Evolutionary conservation across 371 early-diverging fungal species (phyloP).

Genomic region (Lichtheimia ornata): DNA sequence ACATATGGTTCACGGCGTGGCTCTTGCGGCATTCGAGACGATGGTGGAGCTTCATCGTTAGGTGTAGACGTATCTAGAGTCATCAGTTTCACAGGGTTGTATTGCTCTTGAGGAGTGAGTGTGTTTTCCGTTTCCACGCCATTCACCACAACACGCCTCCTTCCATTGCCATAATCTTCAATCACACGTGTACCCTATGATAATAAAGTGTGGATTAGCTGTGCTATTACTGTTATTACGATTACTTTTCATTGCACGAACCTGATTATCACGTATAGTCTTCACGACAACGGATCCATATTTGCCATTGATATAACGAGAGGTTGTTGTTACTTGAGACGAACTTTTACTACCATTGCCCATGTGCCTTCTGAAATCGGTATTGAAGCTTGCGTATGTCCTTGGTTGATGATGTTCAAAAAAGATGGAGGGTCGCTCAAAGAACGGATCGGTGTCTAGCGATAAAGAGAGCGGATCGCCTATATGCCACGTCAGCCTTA

Average conservation of each 20-base stretch:
- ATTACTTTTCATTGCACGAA: not conserved
- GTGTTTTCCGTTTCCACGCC: conserved; percentile 32
- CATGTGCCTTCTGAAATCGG: no score
- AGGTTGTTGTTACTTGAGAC: not conserved
- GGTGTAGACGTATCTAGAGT: no score
- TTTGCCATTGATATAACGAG: conserved; percentile 33
- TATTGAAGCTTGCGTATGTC: no score
- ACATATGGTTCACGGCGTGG: no score
- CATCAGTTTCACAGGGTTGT: not conserved
- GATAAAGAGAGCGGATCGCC: conserved; percentile 6
- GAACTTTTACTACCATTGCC: no score
- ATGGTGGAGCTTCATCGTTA: no score
- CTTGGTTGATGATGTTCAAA: no score
- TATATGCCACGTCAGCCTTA: not conserved
- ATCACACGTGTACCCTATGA: conserved; percentile 29
- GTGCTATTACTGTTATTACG: not conserved
- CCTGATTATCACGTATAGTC: not conserved
- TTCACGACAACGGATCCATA: conserved; percentile 5
- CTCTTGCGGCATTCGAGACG: no score
- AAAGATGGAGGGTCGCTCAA: not conserved
- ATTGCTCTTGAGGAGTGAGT: not conserved
- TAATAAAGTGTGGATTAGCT: not conserved
- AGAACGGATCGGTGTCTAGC: conserved; percentile 25
- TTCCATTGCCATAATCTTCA: conserved; percentile 43
- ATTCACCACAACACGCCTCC: conserved; percentile 25